Base-by-base conservation (phyloP, 2,329 filamentous ascomycete genomes). In the Paecilomyces variotii region DNA sequence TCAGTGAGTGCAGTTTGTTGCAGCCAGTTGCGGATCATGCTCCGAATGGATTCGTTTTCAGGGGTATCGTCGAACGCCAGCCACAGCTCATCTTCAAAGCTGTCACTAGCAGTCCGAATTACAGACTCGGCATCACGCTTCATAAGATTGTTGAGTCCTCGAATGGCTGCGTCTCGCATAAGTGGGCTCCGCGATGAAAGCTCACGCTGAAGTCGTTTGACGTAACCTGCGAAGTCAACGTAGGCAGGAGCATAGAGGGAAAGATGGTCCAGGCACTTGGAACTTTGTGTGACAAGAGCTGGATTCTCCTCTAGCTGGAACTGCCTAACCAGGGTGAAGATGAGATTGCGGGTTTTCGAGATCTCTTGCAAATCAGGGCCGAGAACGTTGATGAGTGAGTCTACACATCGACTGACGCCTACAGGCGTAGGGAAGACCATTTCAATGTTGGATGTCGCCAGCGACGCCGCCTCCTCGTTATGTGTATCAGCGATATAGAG, bases 331-430 rank as follows among this genome's bases (percentile, higher is more conserved):
- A 99, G 81, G 0, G 87, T 94, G 61, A 97, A 82, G 55, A 97
- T 94, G 57, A 99, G 82, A 69, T 97, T 92, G 64, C 94, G 82
- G n/a, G 91, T 90, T 74, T 96, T 97, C 2, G 85, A 86, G 63
- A 94, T 86, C 68, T 97, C 94, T 73, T 97, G 94, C 25, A 99
- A 78, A 74, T 99, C 95, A 0, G 94, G 94, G 0, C 94, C 94
- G 10, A 99, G 82, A 9, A 99, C 94, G 65, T 97, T 97, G 76
- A 99, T 91, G 26, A 96, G 81, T n/a, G 92, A 94, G 73, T 97
- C 92, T 30, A 97, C 87, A 65, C 91, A 96, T 65, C 91, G 87
- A 32, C 90, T 88, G 61, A 97, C 87, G 0, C 91, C 89, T 24
- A 91, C 87, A 1, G 88, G 85, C 0, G 93, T 93, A 4, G 90